These are phyloP conservation scores for Chaetomium sp. DNA, from an alignment of 2,329 filamentous ascomycete species.

Conservation along the genomic window DNA sequence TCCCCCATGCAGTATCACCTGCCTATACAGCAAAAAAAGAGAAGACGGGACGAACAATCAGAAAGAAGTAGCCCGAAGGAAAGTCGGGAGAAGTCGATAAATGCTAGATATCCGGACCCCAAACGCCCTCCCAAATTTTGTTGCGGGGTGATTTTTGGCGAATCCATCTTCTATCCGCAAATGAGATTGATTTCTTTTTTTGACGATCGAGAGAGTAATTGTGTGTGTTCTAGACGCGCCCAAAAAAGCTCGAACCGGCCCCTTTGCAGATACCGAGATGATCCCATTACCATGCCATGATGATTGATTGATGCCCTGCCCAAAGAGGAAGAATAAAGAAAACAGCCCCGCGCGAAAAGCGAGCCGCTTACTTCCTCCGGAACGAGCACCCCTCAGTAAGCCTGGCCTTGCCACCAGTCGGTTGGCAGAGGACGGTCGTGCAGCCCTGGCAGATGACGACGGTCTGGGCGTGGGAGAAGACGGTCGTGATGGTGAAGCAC, in stretches of 20 bases:
- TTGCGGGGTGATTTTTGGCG: slow-evolving; percentile 46
- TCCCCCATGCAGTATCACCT: slow-evolving; percentile 45
- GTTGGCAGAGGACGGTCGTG: slow-evolving; percentile 99
- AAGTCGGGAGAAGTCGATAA: slow-evolving; percentile 35
- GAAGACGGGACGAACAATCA: slow-evolving; percentile 37
- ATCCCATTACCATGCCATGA: slow-evolving; percentile 46
- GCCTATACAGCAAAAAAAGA: slow-evolving; percentile 27
- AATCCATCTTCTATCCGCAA: slow-evolving; percentile 70
- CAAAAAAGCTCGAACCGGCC: slow-evolving; percentile 30
- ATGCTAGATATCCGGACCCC: slow-evolving; percentile 80
- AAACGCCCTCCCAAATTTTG: slow-evolving; percentile 57
- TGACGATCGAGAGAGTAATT: slow-evolving; percentile 31
- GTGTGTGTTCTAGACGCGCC: slow-evolving; percentile 28
- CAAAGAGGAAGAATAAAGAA: slow-evolving; percentile 36
- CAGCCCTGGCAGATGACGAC: slow-evolving; percentile 99
- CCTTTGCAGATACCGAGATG: slow-evolving; percentile 52
- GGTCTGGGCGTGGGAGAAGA: slow-evolving; percentile 99
- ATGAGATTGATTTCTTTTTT: slow-evolving; percentile 31
- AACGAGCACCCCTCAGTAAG: slow-evolving; percentile 99
- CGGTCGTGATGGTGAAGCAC: slow-evolving; percentile 99
- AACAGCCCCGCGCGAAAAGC: slow-evolving; percentile 31
- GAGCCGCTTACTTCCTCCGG: slow-evolving; percentile 90
- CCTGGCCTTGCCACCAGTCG: slow-evolving; percentile 97
- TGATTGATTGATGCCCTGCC: slow-evolving; percentile 17
- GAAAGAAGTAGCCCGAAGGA: slow-evolving; percentile 38